Base-by-base conservation (phyloP, 306 rosid genomes). In the Prunus mira region DNA sequence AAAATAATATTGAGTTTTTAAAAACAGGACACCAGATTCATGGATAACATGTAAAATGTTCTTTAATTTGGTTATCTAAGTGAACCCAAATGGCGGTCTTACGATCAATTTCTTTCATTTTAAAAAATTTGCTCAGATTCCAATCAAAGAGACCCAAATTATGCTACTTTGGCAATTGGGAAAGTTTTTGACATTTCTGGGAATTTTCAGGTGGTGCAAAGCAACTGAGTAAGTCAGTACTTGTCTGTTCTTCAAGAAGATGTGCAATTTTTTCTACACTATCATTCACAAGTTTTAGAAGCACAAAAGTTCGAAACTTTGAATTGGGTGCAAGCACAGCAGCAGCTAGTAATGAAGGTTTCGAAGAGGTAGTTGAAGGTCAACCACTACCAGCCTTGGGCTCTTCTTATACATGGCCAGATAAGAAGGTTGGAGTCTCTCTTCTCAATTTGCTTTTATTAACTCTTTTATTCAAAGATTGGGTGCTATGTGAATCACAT, bases 291-390 rank as follows among this genome's bases (percentile, higher is more conserved):
- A 69, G 55, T 47, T 57, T 65, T 62, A 24, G 45, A 65, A 65
- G 69, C 4, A 64, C 76, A 72, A 55, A 49, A 65, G 38, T 78
- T 73, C 50, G 68, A 15, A 72, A 34, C 38, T 11, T 83, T 65
- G 82, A 15, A 62, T 61, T 65, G 12, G 11, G 3, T 0, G 19
- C 52, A 20, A 60, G 58, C 22, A 66, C 82, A 57, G 62, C 82
- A 69, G 80, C 62, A 30, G 70, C 49, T 52, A 9, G 57, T 24
- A 28, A 25, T 60, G 77, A 63, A 73, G 55, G 65, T 22, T 28
- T 38, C 0, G 49, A 79, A 4, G 82, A 65, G 61, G 78, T 71
- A 46, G 77, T 87, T 20, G 87, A 78, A 68, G 88, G 84, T 51
- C 83, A 72, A 17, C 66, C 85, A 49, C 17, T 49, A 15, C 54